Percentiles rank a stretch among this genome's conserved stretches.
Evolutionary conservation across 1,284 basidiomycete genomes (phyloP).

Genomic region (Takashimella koratensis): DNA sequence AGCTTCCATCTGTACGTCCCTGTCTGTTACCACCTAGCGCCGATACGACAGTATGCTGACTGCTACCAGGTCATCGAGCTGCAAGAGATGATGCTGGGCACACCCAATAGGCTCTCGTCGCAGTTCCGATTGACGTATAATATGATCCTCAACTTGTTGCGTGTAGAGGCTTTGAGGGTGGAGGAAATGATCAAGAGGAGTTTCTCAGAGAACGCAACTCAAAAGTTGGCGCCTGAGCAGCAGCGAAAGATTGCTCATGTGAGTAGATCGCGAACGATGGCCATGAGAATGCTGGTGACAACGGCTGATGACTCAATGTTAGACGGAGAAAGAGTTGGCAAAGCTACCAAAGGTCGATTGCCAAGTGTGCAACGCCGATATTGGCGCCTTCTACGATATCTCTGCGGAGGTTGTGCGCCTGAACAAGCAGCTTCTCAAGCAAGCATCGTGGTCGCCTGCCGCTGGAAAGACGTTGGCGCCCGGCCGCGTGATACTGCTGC

Average conservation of each 20-base stretch:
- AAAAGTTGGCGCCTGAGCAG: slow-evolving; percentile 86
- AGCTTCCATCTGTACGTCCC: slow-evolving; percentile 69
- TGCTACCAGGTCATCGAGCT: slow-evolving; percentile 63
- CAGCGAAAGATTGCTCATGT: slow-evolving; percentile 81
- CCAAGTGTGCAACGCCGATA: slow-evolving; percentile 63
- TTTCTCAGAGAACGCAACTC: slow-evolving; percentile 96
- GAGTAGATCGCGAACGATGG: slow-evolving; percentile 23
- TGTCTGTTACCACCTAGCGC: not conserved
- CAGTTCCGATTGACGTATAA: slow-evolving; percentile 99
- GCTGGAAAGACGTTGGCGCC: slow-evolving; percentile 65
- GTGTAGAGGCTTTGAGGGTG: slow-evolving; percentile 92
- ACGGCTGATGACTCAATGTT: slow-evolving; percentile 4
- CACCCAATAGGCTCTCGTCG: slow-evolving; percentile 85
- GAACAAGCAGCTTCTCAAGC: slow-evolving; percentile 64
- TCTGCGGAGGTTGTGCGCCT: slow-evolving; percentile 62
- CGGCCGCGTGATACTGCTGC: slow-evolving; percentile 79
- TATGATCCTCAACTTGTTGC: slow-evolving; percentile 96
- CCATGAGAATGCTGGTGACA: no score
- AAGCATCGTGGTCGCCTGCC: slow-evolving; percentile 62
- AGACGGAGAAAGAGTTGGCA: slow-evolving; percentile 73
- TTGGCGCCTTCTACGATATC: slow-evolving; percentile 75
- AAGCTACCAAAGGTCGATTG: slow-evolving; percentile 67
- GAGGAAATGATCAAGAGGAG: slow-evolving; percentile 99
- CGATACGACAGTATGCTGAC: not conserved
- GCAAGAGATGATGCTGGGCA: slow-evolving; percentile 88